Conservation (phyloP, 2,329 filamentous ascomycete species). For the Mycosphaerella sp. region DNA sequence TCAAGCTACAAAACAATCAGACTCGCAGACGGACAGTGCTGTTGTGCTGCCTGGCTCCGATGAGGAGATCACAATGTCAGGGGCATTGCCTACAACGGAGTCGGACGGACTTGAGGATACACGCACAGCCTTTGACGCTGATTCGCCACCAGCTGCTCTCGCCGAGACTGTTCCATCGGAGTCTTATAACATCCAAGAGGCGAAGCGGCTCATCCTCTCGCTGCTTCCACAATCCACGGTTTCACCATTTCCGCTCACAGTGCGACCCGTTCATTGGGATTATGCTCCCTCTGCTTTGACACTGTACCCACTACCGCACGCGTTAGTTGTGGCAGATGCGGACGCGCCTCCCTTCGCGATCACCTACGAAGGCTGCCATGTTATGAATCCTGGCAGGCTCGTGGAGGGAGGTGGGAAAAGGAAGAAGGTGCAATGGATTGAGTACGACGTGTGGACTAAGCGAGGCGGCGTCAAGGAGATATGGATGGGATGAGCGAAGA, state of each 20-base stretch:
- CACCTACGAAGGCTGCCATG: slow-evolving; percentile 91
- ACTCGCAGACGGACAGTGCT: slow-evolving; percentile 7
- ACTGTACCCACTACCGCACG: slow-evolving; percentile 81
- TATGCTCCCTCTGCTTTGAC: slow-evolving; percentile 66
- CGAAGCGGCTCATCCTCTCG: slow-evolving; percentile 68
- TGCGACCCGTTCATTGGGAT: slow-evolving; percentile 86
- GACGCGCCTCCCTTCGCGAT: slow-evolving; percentile 77
- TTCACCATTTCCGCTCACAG: slow-evolving; percentile 73
- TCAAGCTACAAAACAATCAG: slow-evolving; percentile 35
- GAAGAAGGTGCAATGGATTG: slow-evolving; percentile 69
- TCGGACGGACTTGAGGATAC: slow-evolving; percentile 15
- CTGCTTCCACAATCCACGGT: slow-evolving; percentile 85
- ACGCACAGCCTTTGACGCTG: slow-evolving; percentile 16
- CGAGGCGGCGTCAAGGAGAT: slow-evolving; percentile 59
- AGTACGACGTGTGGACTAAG: slow-evolving; percentile 66
- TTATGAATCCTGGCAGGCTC: slow-evolving; percentile 83
- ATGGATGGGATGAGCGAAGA: slow-evolving; percentile 26
- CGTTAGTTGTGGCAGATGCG: slow-evolving; percentile 74
- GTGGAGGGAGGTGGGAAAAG: slow-evolving; percentile 56
- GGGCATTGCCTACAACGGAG: slow-evolving; percentile 26
- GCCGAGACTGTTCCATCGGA: slow-evolving; percentile 14
- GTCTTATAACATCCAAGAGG: slow-evolving; percentile 22
- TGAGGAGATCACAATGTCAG: slow-evolving; percentile 26
- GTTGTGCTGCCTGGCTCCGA: slow-evolving; percentile 14
- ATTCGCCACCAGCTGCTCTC: slow-evolving; percentile 11